Evolutionary conservation across 2,329 filamentous ascomycete species (phyloP).

Genomic region (Penicillium aurantiogriseum): DNA sequence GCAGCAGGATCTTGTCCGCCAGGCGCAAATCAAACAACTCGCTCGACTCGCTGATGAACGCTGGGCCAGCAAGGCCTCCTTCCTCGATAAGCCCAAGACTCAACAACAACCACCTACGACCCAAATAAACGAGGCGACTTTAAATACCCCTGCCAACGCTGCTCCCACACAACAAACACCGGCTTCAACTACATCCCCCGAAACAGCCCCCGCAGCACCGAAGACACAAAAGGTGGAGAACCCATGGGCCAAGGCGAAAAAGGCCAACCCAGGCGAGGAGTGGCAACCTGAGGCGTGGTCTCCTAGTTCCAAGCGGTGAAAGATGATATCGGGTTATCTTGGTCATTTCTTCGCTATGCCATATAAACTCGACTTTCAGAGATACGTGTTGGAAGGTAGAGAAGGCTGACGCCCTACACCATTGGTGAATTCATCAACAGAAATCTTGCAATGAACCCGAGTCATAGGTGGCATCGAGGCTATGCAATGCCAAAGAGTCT

Average conservation of each 20-base stretch:
- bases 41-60: slow-evolving; percentile 60
- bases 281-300: slow-evolving; percentile 68
- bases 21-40: slow-evolving; percentile 58
- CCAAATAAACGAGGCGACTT: slow-evolving; percentile 43
- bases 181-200: not conserved
- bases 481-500: not conserved
- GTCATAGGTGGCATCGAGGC: not conserved
- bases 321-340: slow-evolving; percentile 26
- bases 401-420: not conserved
- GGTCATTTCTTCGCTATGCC: not conserved
- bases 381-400: not conserved
- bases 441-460: not conserved
- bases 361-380: not conserved
- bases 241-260: slow-evolving; percentile 60
- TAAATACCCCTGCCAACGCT: slow-evolving; percentile 36
- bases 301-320: slow-evolving; percentile 45
- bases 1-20: slow-evolving; percentile 55
- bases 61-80: slow-evolving; percentile 60
- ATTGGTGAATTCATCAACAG: not conserved
- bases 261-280: slow-evolving; percentile 57
- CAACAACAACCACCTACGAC: slow-evolving; percentile 50
- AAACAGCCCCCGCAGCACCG: slow-evolving; percentile 6
- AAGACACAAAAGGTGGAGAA: slow-evolving; percentile 34
- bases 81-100: slow-evolving; percentile 55
- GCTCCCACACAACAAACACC: slow-evolving; percentile 18